Conservation (phyloP, 352 stramenopile genomes). For the Phytopythium vexans region DNA sequence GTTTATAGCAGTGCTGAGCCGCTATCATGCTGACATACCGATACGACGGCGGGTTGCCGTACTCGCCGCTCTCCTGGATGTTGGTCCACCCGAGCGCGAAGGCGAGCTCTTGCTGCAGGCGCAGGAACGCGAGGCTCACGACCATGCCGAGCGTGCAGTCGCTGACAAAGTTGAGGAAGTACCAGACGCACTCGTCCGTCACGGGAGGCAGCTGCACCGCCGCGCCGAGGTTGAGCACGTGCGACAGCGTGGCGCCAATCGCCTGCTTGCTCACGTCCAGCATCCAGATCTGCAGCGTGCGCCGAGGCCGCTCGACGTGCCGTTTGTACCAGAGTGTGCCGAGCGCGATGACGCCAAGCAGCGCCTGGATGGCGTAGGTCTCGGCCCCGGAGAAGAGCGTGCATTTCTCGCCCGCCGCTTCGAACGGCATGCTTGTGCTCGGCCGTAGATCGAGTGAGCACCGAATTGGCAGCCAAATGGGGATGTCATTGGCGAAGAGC, state of each 20-base stretch:
- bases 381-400: conserved; percentile 63
- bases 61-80: conserved; percentile 77
- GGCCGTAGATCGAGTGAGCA: too few species aligned
- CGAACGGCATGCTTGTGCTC: too few species aligned
- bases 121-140: conserved; percentile 71
- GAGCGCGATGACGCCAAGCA: conserved; percentile 63
- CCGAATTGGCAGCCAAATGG: too few species aligned
- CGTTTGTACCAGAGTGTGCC: conserved; percentile 83
- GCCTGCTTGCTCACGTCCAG: conserved; percentile 86
- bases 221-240: conserved; percentile 74
- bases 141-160: conserved; percentile 82
- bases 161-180: conserved; percentile 83
- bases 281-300: conserved; percentile 70
- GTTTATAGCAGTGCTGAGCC: background rate
- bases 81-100: conserved; percentile 69
- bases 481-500: too few species aligned
- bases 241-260: conserved; percentile 59
- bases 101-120: conserved; percentile 68
- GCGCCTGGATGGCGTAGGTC: conserved; percentile 66
- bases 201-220: conserved; percentile 70
- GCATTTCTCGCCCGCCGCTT: conserved; percentile 30
- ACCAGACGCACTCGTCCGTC: conserved; percentile 83
- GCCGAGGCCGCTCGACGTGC: conserved; percentile 65
- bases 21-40: conserved; percentile 11
- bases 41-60: conserved; percentile 69